Evolutionary conservation across 73 alveolate genomes (phyloP), one percentile per base, ranked within the genome.

Genomic region (Symbiodinium pilosum): DNA sequence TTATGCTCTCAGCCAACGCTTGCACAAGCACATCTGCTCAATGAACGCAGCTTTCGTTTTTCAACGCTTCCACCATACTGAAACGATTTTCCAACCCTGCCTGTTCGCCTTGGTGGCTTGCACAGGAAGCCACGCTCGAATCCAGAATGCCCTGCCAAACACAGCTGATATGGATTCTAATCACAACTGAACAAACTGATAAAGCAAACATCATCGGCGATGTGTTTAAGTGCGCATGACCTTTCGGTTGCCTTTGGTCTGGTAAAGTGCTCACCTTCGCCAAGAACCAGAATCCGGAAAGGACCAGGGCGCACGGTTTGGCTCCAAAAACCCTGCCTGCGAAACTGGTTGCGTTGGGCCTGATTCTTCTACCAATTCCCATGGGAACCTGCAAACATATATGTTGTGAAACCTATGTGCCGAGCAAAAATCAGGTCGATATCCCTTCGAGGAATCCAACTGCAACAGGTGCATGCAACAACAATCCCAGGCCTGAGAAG

Each of bases 41-140:
- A 56, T 7, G 75, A 18, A 18, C 75, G 36, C 36, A 11, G 75
- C 28, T 0, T 7, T 56, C 75, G 38, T 28, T 9, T 47, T 6
- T 47, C 77, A 24, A 3, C 12, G 77, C 38, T 59, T 28, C 28
- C 16, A 36, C 77, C 7, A 28, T 24, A 7, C 40, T 7, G 36
- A 14, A 5, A 26, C 38, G 16, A 24, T 12, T 16, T 64, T 36
- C 40, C 9, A 11, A 64, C 32, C 39, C 30, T 21, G 7, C 77
- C 7, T 21, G 41, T 36, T n/a, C 18, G 81, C 81, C 81, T 64
- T 28, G 30, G 39, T 64, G 30, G 81, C 81, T 64, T 64, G 81
- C 81, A 64, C 81, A 64, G 30, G 81, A 64, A 64, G 24, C 81
- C 81, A 9, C 81, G 81, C 81, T 64, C 81, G 38, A 64, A n/a